phyloP scores from a whole-genome alignment of 1,284 basidiomycete genomes.

The Austroboletus sp. region DNA sequence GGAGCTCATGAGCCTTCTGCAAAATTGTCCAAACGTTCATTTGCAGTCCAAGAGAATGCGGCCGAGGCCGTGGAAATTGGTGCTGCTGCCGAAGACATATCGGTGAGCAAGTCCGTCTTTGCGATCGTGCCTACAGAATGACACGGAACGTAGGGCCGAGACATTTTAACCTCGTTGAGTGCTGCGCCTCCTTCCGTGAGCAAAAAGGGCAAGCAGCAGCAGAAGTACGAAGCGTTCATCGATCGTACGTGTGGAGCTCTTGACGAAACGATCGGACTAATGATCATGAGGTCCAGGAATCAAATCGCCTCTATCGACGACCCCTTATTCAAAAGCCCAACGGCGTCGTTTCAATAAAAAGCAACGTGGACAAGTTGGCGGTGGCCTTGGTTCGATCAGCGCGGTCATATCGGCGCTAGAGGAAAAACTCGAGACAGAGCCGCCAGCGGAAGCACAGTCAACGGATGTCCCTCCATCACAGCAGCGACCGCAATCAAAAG shows the following conservation, averaged over 20 bases:
- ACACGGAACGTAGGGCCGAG: conserved; percentile 36
- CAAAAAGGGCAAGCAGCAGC: conserved; percentile 65
- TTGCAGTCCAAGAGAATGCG: conserved; percentile 44
- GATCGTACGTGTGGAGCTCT: conserved; percentile 42
- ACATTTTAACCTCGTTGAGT: conserved; percentile 35
- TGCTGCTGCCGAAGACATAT: conserved; percentile 28
- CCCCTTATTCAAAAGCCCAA: conserved; percentile 72
- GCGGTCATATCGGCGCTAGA: conserved; percentile 50
- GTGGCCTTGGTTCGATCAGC: conserved; percentile 55
- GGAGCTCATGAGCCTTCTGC: conserved; percentile 48
- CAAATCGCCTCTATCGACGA: conserved; percentile 35
- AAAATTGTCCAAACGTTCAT: conserved; percentile 43
- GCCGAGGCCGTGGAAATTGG: conserved; percentile 46
- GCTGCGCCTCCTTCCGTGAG: conserved; percentile 17
- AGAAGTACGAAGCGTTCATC: conserved; percentile 63
- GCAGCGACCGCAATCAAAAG: conserved; percentile 15
- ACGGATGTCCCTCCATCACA: conserved; percentile 6
- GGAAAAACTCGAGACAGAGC: conserved; percentile 22
- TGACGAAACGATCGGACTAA: neutral
- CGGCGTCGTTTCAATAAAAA: conserved; percentile 64
- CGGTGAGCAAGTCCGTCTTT: conserved; percentile 30
- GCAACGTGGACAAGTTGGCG: conserved; percentile 61
- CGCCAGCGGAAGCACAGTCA: conserved; percentile 19
- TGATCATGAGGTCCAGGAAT: conserved; percentile 41
- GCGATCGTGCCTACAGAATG: neutral